These are phyloP conservation scores for Paracoccidioides lutzii DNA, from an alignment of 2,329 filamentous ascomycete genomes.

Conservation along the genomic window DNA sequence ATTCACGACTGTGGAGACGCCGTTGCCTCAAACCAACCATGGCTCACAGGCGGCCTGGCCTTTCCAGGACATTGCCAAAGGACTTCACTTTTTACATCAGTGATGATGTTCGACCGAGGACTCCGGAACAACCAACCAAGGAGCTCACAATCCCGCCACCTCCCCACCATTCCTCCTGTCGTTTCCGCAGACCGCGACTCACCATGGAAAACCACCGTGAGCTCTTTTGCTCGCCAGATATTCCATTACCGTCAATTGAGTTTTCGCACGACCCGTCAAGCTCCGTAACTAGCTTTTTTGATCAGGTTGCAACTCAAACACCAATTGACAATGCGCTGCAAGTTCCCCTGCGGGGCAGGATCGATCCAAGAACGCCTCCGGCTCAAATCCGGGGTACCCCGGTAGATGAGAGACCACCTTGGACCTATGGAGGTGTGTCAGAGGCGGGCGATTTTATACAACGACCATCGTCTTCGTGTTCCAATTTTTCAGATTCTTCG, in stretches of 20 bases:
- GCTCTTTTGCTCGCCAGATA: conserved; percentile 25
- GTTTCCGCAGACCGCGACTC: conserved; percentile 28
- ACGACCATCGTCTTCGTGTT: conserved; percentile 46
- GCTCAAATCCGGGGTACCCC: conserved; percentile 31
- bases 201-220: conserved; percentile 24
- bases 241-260: conserved; percentile 34
- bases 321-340: conserved; percentile 24
- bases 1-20: not conserved
- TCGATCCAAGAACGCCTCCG: conserved; percentile 32
- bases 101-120: conserved; percentile 26
- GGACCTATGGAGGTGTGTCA: conserved; percentile 22
- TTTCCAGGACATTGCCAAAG: conserved; percentile 36
- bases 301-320: conserved; percentile 13
- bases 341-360: conserved; percentile 26
- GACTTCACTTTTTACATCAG: conserved; percentile 33
- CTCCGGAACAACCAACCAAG: conserved; percentile 29
- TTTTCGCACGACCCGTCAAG: conserved; percentile 15
- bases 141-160: conserved; percentile 32
- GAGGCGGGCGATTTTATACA: conserved; percentile 34
- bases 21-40: conserved; percentile 15
- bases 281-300: conserved; percentile 5
- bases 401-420: conserved; percentile 21
- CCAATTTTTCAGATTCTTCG: conserved; percentile 49
- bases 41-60: conserved; percentile 26
- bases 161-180: conserved; percentile 32